phyloP scores from a whole-genome alignment of 83 land plant species.

The Thuja plicata region DNA sequence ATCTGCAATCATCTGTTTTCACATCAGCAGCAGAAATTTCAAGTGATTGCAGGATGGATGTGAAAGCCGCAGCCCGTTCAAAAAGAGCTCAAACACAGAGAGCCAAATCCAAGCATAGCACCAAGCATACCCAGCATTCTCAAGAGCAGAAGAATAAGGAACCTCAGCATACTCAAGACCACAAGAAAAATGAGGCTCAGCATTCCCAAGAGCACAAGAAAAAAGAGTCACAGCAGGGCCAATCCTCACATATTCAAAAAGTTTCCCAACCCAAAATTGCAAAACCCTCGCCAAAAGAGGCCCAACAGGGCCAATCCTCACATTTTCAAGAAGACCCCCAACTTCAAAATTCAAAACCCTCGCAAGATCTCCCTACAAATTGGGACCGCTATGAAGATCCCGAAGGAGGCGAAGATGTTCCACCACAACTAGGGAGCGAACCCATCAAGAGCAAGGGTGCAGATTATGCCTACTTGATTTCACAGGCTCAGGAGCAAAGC shows the following conservation, averaged over 20 bases:
- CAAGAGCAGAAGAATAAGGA: conserved; percentile 5
- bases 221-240: too few species aligned
- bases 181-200: neutral
- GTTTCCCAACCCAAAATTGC: too few species aligned
- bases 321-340: neutral
- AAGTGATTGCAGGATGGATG: conserved; percentile 30
- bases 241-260: too few species aligned
- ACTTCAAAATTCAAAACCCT: neutral
- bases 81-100: conserved; percentile 44
- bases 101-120: conserved; percentile 26
- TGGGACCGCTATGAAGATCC: conserved; percentile 52
- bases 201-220: neutral
- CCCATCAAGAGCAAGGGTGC: conserved; percentile 53
- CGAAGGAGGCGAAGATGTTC: neutral
- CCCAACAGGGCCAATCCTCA: neutral
- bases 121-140: conserved; percentile 13
- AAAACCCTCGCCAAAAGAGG: neutral
- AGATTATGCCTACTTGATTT: conserved; percentile 41
- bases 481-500: conserved; percentile 30
- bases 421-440: conserved; percentile 18
- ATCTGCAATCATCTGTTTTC: neutral
- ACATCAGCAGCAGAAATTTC: neutral
- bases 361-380: conserved; percentile 37
- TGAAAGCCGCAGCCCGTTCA: conserved; percentile 47
- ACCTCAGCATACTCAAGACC: neutral